phyloP scores from a whole-genome alignment of 768 basidiomycete species.

The Terana coerulea region DNA sequence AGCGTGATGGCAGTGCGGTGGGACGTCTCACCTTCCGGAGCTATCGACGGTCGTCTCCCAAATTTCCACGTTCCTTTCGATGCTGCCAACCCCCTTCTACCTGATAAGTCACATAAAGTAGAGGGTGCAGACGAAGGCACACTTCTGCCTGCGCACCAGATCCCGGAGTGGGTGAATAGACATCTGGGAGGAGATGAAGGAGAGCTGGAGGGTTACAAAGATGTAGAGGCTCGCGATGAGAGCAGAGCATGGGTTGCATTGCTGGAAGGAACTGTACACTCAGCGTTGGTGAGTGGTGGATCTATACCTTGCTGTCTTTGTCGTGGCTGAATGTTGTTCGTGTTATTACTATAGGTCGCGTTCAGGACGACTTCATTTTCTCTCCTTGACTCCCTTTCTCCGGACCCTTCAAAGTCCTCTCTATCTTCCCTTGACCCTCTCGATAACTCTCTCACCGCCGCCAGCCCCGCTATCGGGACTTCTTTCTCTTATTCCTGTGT shows the following conservation, averaged over 20 bases:
- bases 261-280: conserved; percentile 73
- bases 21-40: conserved; percentile 69
- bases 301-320: neutral
- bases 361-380: conserved; percentile 6
- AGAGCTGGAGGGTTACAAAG: conserved; percentile 64
- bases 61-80: conserved; percentile 57
- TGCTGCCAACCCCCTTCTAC: neutral
- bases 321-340: conserved; percentile 1
- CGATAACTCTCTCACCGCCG: conserved; percentile 54
- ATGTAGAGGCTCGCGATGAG: conserved; percentile 60
- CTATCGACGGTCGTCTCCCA: conserved; percentile 64
- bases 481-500: conserved; percentile 55
- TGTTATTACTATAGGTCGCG: neutral
- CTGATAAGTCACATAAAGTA: conserved; percentile 19
- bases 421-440: conserved; percentile 32
- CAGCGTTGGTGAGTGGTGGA: conserved; percentile 53
- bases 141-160: conserved; percentile 61
- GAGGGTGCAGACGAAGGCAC: conserved; percentile 35
- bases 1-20: conserved; percentile 51
- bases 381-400: conserved; percentile 37
- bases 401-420: conserved; percentile 30
- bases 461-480: conserved; percentile 72
- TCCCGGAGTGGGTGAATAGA: conserved; percentile 72
- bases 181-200: conserved; percentile 34
- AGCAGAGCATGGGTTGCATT: conserved; percentile 81